phyloP scores from a whole-genome alignment of 176 grass and related monocot genomes.

The Hordeum marinum region DNA sequence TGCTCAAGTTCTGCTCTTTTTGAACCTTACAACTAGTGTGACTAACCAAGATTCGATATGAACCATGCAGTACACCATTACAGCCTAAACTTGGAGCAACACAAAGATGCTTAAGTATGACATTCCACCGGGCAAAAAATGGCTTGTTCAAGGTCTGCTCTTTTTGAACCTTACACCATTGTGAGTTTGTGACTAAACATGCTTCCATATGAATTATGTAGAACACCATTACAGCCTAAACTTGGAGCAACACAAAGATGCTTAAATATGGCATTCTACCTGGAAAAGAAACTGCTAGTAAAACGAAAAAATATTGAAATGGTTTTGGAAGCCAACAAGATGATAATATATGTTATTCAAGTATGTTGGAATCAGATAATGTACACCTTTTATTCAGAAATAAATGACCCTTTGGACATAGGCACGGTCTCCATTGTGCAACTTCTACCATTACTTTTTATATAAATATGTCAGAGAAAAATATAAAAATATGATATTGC shows the following conservation, averaged over 20 bases:
- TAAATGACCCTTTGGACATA: background rate
- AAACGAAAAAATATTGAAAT: background rate
- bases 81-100: background rate
- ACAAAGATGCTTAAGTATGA: background rate
- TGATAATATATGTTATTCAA: background rate
- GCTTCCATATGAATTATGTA: background rate
- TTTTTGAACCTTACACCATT: background rate
- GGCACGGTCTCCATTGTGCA: background rate
- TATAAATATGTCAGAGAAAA: background rate
- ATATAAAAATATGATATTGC: background rate
- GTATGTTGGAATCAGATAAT: slow-evolving; percentile 7
- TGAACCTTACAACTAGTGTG: background rate
- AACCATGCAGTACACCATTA: background rate
- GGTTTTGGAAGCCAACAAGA: background rate
- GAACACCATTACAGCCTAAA: background rate
- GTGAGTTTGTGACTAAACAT: background rate
- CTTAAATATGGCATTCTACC: background rate
- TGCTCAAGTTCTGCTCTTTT: background rate
- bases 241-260: background rate
- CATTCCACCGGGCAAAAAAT: background rate
- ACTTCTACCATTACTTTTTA: background rate
- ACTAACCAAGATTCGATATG: background rate
- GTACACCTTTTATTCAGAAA: background rate
- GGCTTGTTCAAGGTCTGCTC: background rate
- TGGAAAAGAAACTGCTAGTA: background rate